These are phyloP conservation scores for Xanthoconium purpureum DNA, from an alignment of 768 basidiomycete species.

Conservation along the genomic window DNA sequence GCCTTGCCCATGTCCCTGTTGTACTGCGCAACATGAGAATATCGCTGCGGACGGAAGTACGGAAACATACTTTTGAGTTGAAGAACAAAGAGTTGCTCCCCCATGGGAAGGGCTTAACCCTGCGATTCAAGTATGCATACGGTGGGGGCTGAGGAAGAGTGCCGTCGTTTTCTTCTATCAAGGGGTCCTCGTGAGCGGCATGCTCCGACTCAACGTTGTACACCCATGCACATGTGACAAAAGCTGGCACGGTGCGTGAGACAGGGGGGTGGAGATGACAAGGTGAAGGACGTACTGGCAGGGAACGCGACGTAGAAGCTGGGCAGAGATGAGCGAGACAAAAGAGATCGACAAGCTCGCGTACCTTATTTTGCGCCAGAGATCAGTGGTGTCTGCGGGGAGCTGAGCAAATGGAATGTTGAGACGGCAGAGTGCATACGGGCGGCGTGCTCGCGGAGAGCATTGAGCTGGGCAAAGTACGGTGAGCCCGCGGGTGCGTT, in stretches of 20 bases:
- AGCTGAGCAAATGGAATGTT: conserved; percentile 8
- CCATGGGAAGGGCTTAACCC: conserved; percentile 83
- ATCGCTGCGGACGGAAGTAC: neutral
- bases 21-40: conserved; percentile 35
- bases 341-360: conserved; percentile 13
- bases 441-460: conserved; percentile 62
- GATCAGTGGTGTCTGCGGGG: conserved; percentile 61
- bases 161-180: conserved; percentile 71
- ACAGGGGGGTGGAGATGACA: conserved; percentile 2
- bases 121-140: conserved; percentile 77
- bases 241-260: conserved; percentile 16
- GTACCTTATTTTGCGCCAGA: conserved; percentile 88
- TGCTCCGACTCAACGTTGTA: conserved; percentile 60
- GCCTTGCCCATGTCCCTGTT: conserved; percentile 60
- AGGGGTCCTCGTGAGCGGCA: conserved; percentile 64
- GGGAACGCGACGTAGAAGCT: conserved; percentile 78
- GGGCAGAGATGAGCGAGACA: conserved; percentile 5
- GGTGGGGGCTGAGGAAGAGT: conserved; percentile 64
- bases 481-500: conserved; percentile 37
- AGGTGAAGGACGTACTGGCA: conserved; percentile 53
- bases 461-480: conserved; percentile 53
- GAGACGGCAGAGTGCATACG: conserved; percentile 38
- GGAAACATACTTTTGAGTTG: conserved; percentile 60
- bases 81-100: conserved; percentile 81
- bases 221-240: conserved; percentile 41